A percentile compares a stretch with the other conserved stretches of the same genome.
Evolutionary conservation across 2,329 filamentous ascomycete species (phyloP).

Genomic region (Aureobasidium sp.): DNA sequence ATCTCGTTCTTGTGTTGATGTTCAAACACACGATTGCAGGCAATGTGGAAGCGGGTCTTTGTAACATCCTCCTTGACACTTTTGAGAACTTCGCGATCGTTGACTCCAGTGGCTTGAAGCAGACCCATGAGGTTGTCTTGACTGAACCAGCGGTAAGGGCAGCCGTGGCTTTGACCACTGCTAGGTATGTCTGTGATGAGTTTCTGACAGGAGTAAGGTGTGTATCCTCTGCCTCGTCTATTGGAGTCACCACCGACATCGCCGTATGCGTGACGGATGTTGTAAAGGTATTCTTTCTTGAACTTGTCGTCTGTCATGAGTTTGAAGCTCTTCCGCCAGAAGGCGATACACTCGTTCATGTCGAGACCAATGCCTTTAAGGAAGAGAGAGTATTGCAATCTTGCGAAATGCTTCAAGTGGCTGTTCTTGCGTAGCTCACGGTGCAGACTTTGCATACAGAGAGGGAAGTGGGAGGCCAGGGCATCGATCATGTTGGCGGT

Average conservation of each 20-base stretch:
- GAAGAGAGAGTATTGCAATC: constrained; percentile 92
- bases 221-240: constrained; percentile 76
- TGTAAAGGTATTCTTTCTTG: constrained; percentile 97
- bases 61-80: constrained; percentile 84
- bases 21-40: constrained; percentile 94
- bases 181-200: constrained; percentile 83
- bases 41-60: constrained; percentile 84
- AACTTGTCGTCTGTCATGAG: constrained; percentile 77
- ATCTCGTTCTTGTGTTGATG: constrained; percentile 60
- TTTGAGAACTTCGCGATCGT: constrained; percentile 66
- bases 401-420: constrained; percentile 87
- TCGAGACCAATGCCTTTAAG: constrained; percentile 89
- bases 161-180: constrained; percentile 86
- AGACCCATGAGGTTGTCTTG: constrained; percentile 74
- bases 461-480: constrained; percentile 73
- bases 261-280: constrained; percentile 88
- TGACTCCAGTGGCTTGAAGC: constrained; percentile 69
- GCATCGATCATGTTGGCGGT: constrained; percentile 70
- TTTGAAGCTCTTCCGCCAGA: constrained; percentile 83
- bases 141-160: constrained; percentile 88
- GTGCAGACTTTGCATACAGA: constrained; percentile 93
- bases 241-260: constrained; percentile 92
- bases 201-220: constrained; percentile 89
- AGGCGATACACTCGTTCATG: constrained; percentile 82
- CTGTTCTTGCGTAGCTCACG: constrained; percentile 74